Evolutionary conservation across 2,329 filamentous ascomycete genomes (phyloP), one percentile per base, ranked within the genome.

Genomic region (Colletotrichum viniferum): DNA sequence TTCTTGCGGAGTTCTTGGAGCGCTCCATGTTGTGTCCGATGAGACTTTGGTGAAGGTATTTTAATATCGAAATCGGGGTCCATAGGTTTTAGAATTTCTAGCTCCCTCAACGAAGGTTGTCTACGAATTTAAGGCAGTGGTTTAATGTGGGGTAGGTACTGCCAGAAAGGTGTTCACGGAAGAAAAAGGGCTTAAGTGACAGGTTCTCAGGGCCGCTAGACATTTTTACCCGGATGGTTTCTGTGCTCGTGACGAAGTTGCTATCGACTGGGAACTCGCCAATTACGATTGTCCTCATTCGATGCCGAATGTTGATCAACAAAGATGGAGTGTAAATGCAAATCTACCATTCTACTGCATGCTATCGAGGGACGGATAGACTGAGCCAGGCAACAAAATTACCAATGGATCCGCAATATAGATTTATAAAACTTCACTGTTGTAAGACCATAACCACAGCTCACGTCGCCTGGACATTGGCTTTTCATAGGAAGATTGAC

Each of bases 1-100:
- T n/a, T 48, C 3, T 48, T 1, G 5, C 2, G 9, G 12, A 2
- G 1, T 48, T n/a, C 38, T 21, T 18, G 0, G 10, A n/a, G 4
- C 18, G 3, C 9, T 48, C 38, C 38, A 48, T 48, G 0, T 48
- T 48, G 38, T 48, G 18, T 48, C 7, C 38, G 9, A n/a, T 6
- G 2, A 5, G 18, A 48, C 9, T 48, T 48, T 12, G 38, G 5
- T 3, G 5, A 2, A 12, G 38, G 38, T 7, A n/a, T 10, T 10
- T 43, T 5, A 4, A n/a, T 43, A 5, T n/a, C 16, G 18, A 10
- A 43, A n/a, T 43, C 3, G 38, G 38, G 38, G 16, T 2, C 18
- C 18, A 2, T n/a, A 43, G 16, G 18, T 43, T 6, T n/a, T n/a
- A 0, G 9, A 48, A 48, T 48, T 48, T 1, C 0, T 1, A n/a